Evolutionary conservation across 106 monocot genomes (phyloP), one percentile per base, ranked within the genome.

Genomic region (Ottelia alismoides): DNA sequence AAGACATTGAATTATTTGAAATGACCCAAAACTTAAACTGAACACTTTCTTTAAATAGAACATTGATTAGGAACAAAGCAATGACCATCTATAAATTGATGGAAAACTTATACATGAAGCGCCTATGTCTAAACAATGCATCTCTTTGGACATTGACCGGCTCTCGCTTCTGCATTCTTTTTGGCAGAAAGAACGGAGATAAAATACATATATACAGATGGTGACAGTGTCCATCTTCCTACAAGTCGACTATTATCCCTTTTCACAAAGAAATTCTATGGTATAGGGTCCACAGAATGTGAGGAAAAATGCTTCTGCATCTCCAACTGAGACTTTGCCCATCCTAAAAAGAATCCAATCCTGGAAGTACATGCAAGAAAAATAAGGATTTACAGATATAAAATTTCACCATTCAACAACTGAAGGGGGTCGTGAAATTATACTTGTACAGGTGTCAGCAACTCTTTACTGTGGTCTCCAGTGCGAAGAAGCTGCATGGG

Each of bases 151-250:
- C 6, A 43, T 43, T 43, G 6, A 7, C 16, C 16, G 6, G 6
- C 40, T 43, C 40, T n/a, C 40, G 40, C 40, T 43, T 43, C 40
- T 43, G 40, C 40, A 43, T 43, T 43, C 16, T 43, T n/a, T n/a
- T n/a, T n/a, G n/a, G 40, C 40, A 43, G 40, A 43, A 43, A 7
- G 40, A 43, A 6, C n/a, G n/a, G n/a, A 43, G 40, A 43, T 43
- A 43, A 43, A 16, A 43, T 43, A 43, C 40, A 43, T 43, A 43
- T 43, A 16, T 43, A 43, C 40, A 43, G 40, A 43, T 16, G 40
- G 40, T 7, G 10, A 43, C 10, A 6, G 6, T 6, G 40, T 43
- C 6, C 16, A 43, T 43, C 40, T 7, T 7, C 40, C 16, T 43
- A 16, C 6, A 7, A 43, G 16, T 43, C 10, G 40, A 16, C 40